Evolutionary conservation across 75 land plant species (phyloP).

Genomic region (Larix kaempferi): DNA sequence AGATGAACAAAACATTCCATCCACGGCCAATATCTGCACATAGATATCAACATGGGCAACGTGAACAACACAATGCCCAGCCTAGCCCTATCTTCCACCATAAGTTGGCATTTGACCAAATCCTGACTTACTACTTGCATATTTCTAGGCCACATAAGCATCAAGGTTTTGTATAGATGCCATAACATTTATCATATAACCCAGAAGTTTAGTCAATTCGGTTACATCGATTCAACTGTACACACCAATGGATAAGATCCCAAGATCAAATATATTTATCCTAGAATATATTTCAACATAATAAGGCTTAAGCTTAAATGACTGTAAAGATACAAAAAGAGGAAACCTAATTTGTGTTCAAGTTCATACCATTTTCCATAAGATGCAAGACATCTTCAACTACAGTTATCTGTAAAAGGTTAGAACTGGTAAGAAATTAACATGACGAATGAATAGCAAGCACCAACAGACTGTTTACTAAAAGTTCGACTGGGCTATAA

Average conservation of each 20-base stretch:
- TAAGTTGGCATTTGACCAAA: neutral
- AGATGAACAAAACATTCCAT: neutral
- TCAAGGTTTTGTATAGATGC: too few species aligned
- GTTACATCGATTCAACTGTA: neutral
- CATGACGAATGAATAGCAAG: neutral
- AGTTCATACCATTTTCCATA: neutral
- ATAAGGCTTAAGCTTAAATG: neutral
- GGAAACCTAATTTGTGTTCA: neutral
- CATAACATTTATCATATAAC: too few species aligned
- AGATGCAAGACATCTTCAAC: neutral
- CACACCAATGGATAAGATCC: neutral
- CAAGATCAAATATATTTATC: neutral
- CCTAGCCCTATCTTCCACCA: neutral
- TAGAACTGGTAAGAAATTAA: neutral
- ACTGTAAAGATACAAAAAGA: neutral
- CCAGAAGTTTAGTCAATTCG: neutral
- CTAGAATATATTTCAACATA: neutral
- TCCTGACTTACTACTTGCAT: neutral
- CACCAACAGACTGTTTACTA: neutral
- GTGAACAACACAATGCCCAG: neutral
- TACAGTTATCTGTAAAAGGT: slow-evolving; percentile 2
- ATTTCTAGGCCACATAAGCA: too few species aligned
- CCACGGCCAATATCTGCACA: neutral
- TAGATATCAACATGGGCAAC: neutral
- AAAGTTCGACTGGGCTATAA: neutral